Evolutionary conservation across 371 early-diverging fungal species (phyloP).

Genomic region (Apophysomyces trapeziformis): DNA sequence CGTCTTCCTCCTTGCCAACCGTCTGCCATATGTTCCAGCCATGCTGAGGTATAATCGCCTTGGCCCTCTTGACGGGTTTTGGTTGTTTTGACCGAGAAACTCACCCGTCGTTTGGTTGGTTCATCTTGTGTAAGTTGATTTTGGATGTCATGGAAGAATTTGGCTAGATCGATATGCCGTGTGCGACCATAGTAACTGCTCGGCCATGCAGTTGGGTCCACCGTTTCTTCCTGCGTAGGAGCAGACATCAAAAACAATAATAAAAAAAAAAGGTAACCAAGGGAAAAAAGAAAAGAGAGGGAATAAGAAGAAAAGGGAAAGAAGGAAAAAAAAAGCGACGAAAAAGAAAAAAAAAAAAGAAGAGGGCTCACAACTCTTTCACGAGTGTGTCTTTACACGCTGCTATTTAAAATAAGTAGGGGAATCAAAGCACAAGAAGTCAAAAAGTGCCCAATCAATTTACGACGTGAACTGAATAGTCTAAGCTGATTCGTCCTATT

Average conservation of each 20-base stretch:
- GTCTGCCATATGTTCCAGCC: too few relatives aligned
- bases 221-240: constrained; percentile 68
- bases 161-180: constrained; percentile 26
- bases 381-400: constrained; percentile 4
- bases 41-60: not conserved
- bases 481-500: constrained; percentile 1
- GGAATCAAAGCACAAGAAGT: constrained; percentile 15
- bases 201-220: constrained; percentile 34
- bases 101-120: constrained; percentile 12
- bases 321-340: constrained; percentile 13
- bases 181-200: constrained; percentile 33
- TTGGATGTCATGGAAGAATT: constrained; percentile 19
- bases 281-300: constrained; percentile 18
- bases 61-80: not conserved
- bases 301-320: constrained; percentile 14
- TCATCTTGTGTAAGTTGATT: not conserved
- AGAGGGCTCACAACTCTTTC: constrained; percentile 7
- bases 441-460: not conserved
- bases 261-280: constrained; percentile 8
- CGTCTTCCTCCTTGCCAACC: constrained; percentile 64
- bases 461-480: not conserved
- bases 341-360: constrained; percentile 22
- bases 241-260: not conserved
- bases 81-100: constrained; percentile 17
- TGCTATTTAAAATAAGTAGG: constrained; percentile 12